Conservation (phyloP, 805 yeast species). For the Candida easanensis region DNA sequence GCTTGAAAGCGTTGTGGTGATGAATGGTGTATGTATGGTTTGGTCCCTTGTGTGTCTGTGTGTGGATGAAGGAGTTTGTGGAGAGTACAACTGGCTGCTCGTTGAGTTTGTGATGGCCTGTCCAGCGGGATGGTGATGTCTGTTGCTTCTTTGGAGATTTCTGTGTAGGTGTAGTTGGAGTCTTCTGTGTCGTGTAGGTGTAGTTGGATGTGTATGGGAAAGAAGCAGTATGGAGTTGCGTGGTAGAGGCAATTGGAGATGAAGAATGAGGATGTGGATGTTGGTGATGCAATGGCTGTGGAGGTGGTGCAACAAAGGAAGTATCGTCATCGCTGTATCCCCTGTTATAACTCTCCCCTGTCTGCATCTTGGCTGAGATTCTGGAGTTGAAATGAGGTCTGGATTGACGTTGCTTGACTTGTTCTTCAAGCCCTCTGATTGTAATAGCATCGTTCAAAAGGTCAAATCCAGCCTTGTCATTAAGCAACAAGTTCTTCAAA, state of each 20-base stretch:
- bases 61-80: conserved; percentile 24
- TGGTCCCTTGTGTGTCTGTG: conserved; percentile 27
- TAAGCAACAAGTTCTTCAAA: conserved; percentile 35
- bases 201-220: conserved; percentile 6
- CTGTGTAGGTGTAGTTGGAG: conserved; percentile 7
- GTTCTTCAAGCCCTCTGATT: conserved; percentile 27
- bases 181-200: conserved; percentile 13
- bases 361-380: conserved; percentile 28
- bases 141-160: conserved; percentile 4
- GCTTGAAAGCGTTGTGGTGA: conserved; percentile 29
- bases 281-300: no score
- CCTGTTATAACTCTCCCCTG: conserved; percentile 7
- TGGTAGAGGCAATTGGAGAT: conserved; percentile 13
- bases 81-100: conserved; percentile 16
- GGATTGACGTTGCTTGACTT: conserved; percentile 12
- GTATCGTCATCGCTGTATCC: background rate
- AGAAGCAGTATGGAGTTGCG: conserved; percentile 1
- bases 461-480: conserved; percentile 30
- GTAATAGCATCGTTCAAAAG: conserved; percentile 28
- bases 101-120: conserved; percentile 17
- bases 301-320: no score
- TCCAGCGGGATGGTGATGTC: conserved; percentile 12
- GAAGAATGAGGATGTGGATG: conserved; percentile 5
- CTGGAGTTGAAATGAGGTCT: conserved; percentile 30
- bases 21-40: conserved; percentile 29